Base-by-base conservation (phyloP, 768 basidiomycete genomes). In the Boletus reticulatus region DNA sequence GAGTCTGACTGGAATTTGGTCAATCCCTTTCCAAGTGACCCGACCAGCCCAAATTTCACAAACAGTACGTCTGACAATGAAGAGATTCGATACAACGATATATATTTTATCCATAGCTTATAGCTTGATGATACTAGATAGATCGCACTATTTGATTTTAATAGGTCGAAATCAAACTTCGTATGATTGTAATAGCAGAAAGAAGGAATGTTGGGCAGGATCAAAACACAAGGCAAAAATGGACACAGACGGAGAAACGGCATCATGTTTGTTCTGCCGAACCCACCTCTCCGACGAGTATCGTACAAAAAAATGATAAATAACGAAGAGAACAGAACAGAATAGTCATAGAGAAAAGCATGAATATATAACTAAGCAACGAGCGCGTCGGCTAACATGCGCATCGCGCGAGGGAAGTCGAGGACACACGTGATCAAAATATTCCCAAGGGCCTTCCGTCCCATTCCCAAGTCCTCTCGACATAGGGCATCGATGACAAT, bases 231-330 rank as follows among this genome's bases (percentile, higher is more conserved):
- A 13, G 29, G 29, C 7, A 36, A 36, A 39, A n/a, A n/a, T 19
- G n/a, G 38, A 6, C 11, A 19, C 38, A 36, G 34, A 36, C 34
- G 27, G 19, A 50, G 17, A 37, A 50, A 41, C 16, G 12, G 16
- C 6, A n/a, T 9, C 14, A 12, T 34, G 11, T 13, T 12, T 39
- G 14, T 20, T 36, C n/a, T 29, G 27, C 27, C 12, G 38, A 31
- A 55, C 38, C 34, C 44, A 44, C 16, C 37, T 11, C 14, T 22
- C 6, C 32, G 38, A 39, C 38, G 50, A 9, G 29, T 52, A 56
- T 52, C 52, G 48, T 60, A 60, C 54, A 53, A 43, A 49, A 27
- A 0, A 16, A 48, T 34, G 9, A 36, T 19, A 17, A 17, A 45
- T 4, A 52, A 43, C 2, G 22, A 41, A 4, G 19, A n/a, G 42